Base-by-base conservation (phyloP, 1,284 basidiomycete species). In the Fomes fomentarius region DNA sequence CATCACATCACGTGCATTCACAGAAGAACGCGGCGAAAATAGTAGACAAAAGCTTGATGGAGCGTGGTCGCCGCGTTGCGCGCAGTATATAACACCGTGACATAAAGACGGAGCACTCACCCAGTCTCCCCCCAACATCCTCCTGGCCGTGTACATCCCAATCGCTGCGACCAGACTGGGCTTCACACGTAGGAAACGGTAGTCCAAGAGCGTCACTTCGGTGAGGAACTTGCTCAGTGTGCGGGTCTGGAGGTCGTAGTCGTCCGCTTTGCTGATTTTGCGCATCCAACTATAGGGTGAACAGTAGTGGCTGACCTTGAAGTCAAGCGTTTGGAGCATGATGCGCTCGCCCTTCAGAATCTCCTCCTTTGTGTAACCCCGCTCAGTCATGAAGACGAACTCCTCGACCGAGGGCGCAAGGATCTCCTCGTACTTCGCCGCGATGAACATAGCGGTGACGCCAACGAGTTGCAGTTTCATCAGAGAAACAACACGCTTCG, bases 271-370 rank as follows among this genome's bases (percentile, higher is more conserved):
- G 79, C 93, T 96, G 73, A 99, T 99, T 66, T 91, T 89, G 61
- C 97, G 87, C 79, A 99, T 95, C 97, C 97, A 99, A 70, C 93
- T 96, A 78, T 99, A 99, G 2, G 97, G 97, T 43, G 96, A 97
- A 77, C 97, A 99, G 77, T 99, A 99, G 54, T 94, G 87, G 53
- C 96, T 98, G 69, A 99, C 72, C 72, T 91, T 89, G 77, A 98
- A 99, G 61, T 98, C 94, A 54, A 99, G 85, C 37, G 94, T 94
- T 74, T 92, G 88, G 54, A 97, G 79, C 66, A 99, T 89, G 70
- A 99, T 98, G 43, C 94, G 87, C 74, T 98, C 96, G 70, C 96
- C 96, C 75, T 98, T 98, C 61, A 99, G 82, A 68, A 99, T 96
- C 75, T 99, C 96, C 56, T 98, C 96, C 71, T 88, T 90, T 48